These are phyloP conservation scores for Zoysia japonica DNA, from an alignment of 176 grass and related monocot species.

Conservation along the genomic window DNA sequence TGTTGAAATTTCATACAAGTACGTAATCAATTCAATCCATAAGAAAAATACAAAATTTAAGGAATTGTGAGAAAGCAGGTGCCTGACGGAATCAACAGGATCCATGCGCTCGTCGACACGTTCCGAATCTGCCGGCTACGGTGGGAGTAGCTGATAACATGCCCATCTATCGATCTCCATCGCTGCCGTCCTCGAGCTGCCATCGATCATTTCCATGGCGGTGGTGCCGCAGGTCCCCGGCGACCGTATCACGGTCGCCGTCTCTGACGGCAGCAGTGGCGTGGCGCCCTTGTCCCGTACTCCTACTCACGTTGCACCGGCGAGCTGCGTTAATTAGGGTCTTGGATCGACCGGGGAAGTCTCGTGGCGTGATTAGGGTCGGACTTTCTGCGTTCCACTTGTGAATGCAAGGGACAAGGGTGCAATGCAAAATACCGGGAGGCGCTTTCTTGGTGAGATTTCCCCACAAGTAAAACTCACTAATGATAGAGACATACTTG, in stretches of 20 bases:
- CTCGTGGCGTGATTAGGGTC: not conserved
- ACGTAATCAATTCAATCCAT: too few species aligned
- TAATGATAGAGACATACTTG: not conserved
- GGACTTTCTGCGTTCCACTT: not conserved
- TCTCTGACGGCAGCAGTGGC: too few species aligned
- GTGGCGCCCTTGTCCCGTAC: too few species aligned
- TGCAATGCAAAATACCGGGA: too few species aligned
- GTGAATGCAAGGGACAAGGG: too few species aligned
- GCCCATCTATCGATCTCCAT: not conserved
- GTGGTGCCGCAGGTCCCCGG: too few species aligned
- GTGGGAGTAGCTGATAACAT: not conserved
- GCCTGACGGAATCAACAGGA: not conserved
- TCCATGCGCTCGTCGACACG: not conserved
- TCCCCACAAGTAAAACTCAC: not conserved
- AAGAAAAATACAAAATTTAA: too few species aligned
- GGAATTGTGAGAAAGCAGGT: not conserved
- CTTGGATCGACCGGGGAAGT: not conserved
- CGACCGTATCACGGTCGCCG: too few species aligned
- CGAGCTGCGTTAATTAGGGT: too few species aligned
- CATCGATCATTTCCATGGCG: too few species aligned
- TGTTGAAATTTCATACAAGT: too few species aligned
- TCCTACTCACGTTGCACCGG: too few species aligned
- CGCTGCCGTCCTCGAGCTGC: not conserved
- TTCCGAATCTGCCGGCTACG: not conserved
- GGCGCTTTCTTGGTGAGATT: not conserved